These are phyloP conservation scores for Puccinellia tenuiflora DNA, from an alignment of 176 grass and related monocot species.

Conservation along the genomic window DNA sequence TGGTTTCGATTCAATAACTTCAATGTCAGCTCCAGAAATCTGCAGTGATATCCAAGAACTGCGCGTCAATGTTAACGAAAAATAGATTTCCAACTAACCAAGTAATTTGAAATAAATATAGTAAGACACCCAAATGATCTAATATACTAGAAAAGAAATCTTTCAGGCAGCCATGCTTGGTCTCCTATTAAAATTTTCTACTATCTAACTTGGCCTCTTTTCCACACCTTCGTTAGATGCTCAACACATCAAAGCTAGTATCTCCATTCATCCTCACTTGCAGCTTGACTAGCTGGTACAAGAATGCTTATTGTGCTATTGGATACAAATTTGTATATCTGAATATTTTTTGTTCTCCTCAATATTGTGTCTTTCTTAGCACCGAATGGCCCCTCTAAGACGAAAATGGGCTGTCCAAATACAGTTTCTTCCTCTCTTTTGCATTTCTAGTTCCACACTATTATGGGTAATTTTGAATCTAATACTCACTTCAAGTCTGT, in stretches of 20 bases:
- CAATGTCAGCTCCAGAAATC: slow-evolving; percentile 88
- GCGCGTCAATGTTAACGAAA: background rate
- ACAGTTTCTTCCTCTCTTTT: too few relatives aligned
- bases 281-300: too few relatives aligned
- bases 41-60: slow-evolving; percentile 39
- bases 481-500: too few relatives aligned
- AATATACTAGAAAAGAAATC: background rate
- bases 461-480: too few relatives aligned
- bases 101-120: background rate
- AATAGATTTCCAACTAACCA: background rate
- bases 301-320: too few relatives aligned
- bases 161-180: background rate
- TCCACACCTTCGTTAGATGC: slow-evolving; percentile 1
- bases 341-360: too few relatives aligned
- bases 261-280: background rate
- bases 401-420: too few relatives aligned
- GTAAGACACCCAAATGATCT: background rate
- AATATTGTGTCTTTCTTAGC: too few relatives aligned
- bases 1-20: slow-evolving; percentile 73
- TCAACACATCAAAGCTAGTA: background rate
- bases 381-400: too few relatives aligned
- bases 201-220: background rate
- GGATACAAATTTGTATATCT: too few relatives aligned
- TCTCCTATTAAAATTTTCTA: background rate
- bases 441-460: too few relatives aligned